A percentile compares a stretch with the other conserved stretches of the same genome.
Conservation (phyloP, 768 basidiomycete genomes). For the Pleurotus citrinopileatus region DNA sequence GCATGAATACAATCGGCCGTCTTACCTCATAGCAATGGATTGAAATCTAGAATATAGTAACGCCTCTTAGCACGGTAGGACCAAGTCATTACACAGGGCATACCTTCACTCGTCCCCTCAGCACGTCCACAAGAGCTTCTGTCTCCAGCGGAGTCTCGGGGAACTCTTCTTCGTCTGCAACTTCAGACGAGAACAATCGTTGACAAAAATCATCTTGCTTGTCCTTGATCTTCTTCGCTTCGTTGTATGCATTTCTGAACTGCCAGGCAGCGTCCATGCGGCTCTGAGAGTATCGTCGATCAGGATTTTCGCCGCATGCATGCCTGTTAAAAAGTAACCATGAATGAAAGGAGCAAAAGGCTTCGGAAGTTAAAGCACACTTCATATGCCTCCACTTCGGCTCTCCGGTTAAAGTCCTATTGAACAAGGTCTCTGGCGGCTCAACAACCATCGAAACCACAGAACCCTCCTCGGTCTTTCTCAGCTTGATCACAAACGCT, state of each 20-base stretch:
- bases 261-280: conserved; percentile 67
- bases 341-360: not conserved
- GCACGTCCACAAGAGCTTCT: conserved; percentile 68
- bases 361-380: too few species aligned
- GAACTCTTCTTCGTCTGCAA: conserved; percentile 40
- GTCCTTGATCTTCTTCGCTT: conserved; percentile 62
- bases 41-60: conserved; percentile 23
- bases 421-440: conserved; percentile 54
- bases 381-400: conserved; percentile 78
- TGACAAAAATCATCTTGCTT: conserved; percentile 67
- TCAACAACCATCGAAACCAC: conserved; percentile 70
- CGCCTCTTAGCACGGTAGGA: not conserved
- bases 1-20: not conserved
- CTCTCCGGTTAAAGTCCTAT: conserved; percentile 31
- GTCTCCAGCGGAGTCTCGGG: conserved; percentile 63
- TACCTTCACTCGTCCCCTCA: conserved; percentile 76
- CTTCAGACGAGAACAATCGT: conserved; percentile 42
- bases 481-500: conserved; percentile 73
- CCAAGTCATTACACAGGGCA: not conserved
- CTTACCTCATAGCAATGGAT: conserved; percentile 43
- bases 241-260: conserved; percentile 70
- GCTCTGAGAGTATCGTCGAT: conserved; percentile 38
- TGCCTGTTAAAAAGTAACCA: conserved; percentile 38
- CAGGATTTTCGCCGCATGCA: conserved; percentile 70
- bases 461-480: conserved; percentile 68